Base-by-base conservation (phyloP, 2,329 filamentous ascomycete genomes). In the Penicillium thymicola region DNA sequence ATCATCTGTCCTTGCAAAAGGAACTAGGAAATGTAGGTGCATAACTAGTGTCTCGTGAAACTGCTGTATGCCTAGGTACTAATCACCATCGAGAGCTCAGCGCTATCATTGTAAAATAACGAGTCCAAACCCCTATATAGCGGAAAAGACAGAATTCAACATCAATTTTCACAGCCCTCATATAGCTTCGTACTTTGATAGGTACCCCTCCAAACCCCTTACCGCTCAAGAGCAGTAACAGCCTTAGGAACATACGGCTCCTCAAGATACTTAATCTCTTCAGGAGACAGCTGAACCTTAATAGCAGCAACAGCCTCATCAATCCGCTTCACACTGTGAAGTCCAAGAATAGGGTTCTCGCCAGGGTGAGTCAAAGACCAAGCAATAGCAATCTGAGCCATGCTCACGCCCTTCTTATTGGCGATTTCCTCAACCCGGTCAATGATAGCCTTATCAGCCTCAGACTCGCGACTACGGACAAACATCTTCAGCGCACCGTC, bases 321-420 rank as follows among this genome's bases (percentile, higher is more conserved):
- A 43, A 89, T 81, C n/a, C 86, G 75, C 55, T 79, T 76, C 34
- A 81, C 75, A 51, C 78, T 87, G 59, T 78, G 82, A 62, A 89
- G 76, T 0, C 87, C 86, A 51, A 87, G 75, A 57, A 89, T 88
- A 2, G 85, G 85, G 61, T 78, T 82, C 25, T 78, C 71, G 6
- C 81, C 79, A 43, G 79, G 75, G 59, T 77, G 76, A 60, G 79
- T 77, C 61, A 83, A 74, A 55, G 81, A 79, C 87, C 87, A 89
- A 3, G 85, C 85, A 53, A 86, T 77, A 1, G 84, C 81, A 21
- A 89, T 81, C 54, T 87, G 81, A 43, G 83, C 82, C 81, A 89
- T 89, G 60, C 79, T 82, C 67, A 82, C 77, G 0, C 77, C 79
- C 62, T 80, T 79, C 72, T 84, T 83, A 59, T 78, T 75, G 0